Percentiles rank a stretch among this genome's conserved stretches.
phyloP scores from a whole-genome alignment of 1,284 basidiomycete genomes.

The Heterobasidion annosum region DNA sequence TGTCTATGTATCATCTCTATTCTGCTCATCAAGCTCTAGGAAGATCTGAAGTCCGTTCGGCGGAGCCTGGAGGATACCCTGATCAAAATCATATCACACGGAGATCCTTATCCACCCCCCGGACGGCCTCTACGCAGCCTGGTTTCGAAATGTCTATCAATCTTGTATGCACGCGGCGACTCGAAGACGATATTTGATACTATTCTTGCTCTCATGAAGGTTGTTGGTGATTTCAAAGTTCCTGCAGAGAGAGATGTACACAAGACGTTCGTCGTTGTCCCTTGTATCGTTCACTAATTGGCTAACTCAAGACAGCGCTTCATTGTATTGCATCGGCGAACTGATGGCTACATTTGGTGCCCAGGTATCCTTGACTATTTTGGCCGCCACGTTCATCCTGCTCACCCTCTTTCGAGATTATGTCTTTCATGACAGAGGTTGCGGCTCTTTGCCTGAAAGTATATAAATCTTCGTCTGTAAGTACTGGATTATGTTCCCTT shows the following conservation, averaged over 20 bases:
- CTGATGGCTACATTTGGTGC: constrained; percentile 79
- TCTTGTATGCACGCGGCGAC: constrained; percentile 78
- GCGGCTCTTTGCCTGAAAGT: constrained; percentile 56
- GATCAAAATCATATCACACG: constrained; percentile 53
- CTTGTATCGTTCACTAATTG: not conserved
- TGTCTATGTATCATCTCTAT: not conserved
- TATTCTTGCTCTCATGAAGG: constrained; percentile 70
- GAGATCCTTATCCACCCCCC: constrained; percentile 62
- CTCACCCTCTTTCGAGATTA: constrained; percentile 48
- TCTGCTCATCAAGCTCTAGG: constrained; percentile 27
- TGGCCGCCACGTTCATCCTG: not conserved
- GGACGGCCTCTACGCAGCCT: constrained; percentile 82
- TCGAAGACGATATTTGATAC: constrained; percentile 83
- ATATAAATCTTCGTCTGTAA: constrained; percentile 62
- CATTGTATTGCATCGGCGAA: constrained; percentile 80
- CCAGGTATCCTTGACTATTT: constrained; percentile 46
- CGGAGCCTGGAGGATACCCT: constrained; percentile 51
- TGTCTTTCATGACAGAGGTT: constrained; percentile 92
- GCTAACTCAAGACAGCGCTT: constrained; percentile 37
- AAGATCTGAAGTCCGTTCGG: constrained; percentile 57
- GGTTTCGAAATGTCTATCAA: constrained; percentile 69
- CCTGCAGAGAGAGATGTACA: constrained; percentile 44
- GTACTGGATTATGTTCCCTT: constrained; percentile 14
- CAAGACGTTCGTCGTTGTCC: constrained; percentile 44
- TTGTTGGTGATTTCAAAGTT: constrained; percentile 64